These are phyloP conservation scores for Platanthera guangdongensis DNA, from an alignment of 106 monocot species.

Conservation along the genomic window DNA sequence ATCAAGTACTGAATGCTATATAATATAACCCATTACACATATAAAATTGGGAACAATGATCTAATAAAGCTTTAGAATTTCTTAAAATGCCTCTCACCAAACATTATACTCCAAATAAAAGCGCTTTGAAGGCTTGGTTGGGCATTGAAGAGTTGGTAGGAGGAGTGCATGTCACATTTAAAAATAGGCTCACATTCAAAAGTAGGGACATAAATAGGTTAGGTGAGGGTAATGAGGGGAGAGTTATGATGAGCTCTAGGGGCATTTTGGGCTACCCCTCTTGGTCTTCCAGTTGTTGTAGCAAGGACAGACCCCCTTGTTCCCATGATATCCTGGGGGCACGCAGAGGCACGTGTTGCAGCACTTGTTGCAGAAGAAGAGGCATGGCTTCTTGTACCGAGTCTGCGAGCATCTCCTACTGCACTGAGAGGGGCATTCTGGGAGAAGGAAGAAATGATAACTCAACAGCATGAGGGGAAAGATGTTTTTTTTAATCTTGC, in stretches of 20 bases:
- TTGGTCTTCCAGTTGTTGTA: conserved; percentile 61
- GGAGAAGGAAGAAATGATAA: neutral
- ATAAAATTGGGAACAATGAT: neutral
- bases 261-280: conserved; percentile 43
- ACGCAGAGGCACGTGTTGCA: conserved; percentile 40
- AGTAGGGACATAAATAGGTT: neutral
- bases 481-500: too few species aligned
- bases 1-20: neutral
- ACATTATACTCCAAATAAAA: neutral
- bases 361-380: conserved; percentile 48
- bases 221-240: neutral
- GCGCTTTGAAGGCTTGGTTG: conserved; percentile 1
- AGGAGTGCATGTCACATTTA: neutral
- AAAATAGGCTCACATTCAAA: neutral
- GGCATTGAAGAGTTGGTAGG: neutral
- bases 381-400: conserved; percentile 46
- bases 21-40: neutral
- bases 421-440: conserved; percentile 61
- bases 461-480: neutral
- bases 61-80: neutral
- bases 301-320: conserved; percentile 42
- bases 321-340: conserved; percentile 33
- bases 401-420: conserved; percentile 48
- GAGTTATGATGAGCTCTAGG: conserved; percentile 12
- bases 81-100: conserved; percentile 6